Evolutionary conservation across 2,329 filamentous ascomycete genomes (phyloP).

Genomic region (Diatrype stigma): DNA sequence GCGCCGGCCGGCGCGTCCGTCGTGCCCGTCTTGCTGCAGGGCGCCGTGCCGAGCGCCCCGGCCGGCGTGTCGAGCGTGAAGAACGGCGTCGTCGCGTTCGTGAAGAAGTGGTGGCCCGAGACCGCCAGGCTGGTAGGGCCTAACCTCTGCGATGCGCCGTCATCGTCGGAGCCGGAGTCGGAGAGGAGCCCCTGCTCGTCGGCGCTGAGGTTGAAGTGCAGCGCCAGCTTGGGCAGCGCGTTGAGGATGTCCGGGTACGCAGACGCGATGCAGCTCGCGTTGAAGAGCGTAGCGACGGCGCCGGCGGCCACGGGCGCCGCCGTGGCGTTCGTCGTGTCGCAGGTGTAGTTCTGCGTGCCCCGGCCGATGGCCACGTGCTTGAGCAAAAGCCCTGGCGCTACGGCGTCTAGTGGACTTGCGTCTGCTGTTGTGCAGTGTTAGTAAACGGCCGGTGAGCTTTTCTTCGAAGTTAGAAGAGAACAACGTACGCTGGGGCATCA

Average conservation of each 20-base stretch:
- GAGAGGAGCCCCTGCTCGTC: conserved; percentile 49
- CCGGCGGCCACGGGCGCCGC: conserved; percentile 63
- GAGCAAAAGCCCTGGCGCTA: conserved; percentile 57
- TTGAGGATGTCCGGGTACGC: neutral
- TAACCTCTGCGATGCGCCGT: conserved; percentile 27
- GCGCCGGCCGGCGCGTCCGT: conserved; percentile 60
- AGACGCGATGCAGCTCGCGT: conserved; percentile 57
- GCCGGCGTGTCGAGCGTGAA: conserved; percentile 68
- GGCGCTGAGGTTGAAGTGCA: conserved; percentile 30
- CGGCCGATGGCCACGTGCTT: conserved; percentile 81
- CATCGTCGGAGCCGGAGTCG: conserved; percentile 21
- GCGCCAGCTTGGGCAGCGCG: neutral
- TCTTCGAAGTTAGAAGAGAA: conserved; percentile 12
- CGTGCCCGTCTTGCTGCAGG: conserved; percentile 58
- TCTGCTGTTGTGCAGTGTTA: conserved; percentile 34
- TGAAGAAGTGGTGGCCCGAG: conserved; percentile 80
- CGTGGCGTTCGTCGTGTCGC: conserved; percentile 56
- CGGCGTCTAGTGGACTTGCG: conserved; percentile 56
- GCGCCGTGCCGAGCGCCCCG: conserved; percentile 54
- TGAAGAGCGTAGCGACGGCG: conserved; percentile 81
- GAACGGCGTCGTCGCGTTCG: conserved; percentile 63
- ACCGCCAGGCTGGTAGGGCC: conserved; percentile 59
- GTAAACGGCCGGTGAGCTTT: conserved; percentile 4
- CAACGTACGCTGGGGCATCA: conserved; percentile 45
- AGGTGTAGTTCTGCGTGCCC: conserved; percentile 94